Conservation (phyloP, 2,329 filamentous ascomycete genomes). For the Pseudogymnoascus sp. region DNA sequence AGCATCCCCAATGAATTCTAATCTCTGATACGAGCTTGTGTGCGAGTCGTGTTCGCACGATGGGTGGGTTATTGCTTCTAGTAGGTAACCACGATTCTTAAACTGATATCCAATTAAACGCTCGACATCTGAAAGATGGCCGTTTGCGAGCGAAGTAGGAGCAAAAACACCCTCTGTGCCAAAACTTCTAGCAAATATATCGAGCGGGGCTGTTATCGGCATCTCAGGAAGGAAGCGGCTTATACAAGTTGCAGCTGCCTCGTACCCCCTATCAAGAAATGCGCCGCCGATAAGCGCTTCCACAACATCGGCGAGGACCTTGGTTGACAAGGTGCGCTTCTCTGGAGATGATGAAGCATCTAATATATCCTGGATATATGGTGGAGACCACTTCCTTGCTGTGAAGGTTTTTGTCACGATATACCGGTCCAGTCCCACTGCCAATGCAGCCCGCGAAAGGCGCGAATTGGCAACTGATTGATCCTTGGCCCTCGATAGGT, state of each 20-base stretch:
- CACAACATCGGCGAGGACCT: conserved; percentile 78
- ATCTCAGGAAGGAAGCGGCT: conserved; percentile 57
- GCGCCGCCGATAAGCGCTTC: conserved; percentile 78
- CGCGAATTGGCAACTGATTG: conserved; percentile 66
- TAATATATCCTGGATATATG: conserved; percentile 45
- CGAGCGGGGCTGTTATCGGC: neutral
- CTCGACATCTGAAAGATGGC: conserved; percentile 41
- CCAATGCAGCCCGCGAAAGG: conserved; percentile 58
- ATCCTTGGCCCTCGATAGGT: conserved; percentile 62
- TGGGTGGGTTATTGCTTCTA: conserved; percentile 75
- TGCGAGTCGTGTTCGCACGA: conserved; percentile 45
- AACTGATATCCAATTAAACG: conserved; percentile 66
- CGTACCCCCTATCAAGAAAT: conserved; percentile 60
- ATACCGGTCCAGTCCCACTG: conserved; percentile 61
- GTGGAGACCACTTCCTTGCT: conserved; percentile 63
- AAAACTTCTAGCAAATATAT: neutral
- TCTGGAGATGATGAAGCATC: conserved; percentile 14
- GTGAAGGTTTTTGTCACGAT: conserved; percentile 65
- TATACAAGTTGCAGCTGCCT: conserved; percentile 57
- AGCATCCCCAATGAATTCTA: conserved; percentile 85
- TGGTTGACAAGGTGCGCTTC: conserved; percentile 54
- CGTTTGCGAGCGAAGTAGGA: neutral
- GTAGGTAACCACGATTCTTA: conserved; percentile 56
- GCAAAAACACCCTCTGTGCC: neutral
- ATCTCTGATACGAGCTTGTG: conserved; percentile 55